A percentile compares a stretch with the other conserved stretches of the same genome.
Evolutionary conservation across 2,329 filamentous ascomycete genomes (phyloP).

Genomic region (Parastagonospora nodorum): DNA sequence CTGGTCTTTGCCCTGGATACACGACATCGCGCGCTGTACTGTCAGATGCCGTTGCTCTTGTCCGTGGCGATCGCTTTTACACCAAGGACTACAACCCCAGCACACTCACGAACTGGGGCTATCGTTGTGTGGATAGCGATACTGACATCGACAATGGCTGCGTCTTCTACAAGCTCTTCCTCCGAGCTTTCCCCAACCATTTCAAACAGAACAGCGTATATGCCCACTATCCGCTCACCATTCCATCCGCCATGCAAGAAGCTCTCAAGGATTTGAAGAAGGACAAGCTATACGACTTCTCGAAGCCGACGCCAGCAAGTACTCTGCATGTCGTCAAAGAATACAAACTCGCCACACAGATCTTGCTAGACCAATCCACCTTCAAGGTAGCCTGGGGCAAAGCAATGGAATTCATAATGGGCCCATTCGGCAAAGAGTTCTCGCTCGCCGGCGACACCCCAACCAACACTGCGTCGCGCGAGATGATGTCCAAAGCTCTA

Average conservation of each 20-base stretch:
- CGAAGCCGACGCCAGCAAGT: constrained; percentile 58
- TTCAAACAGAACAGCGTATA: constrained; percentile 80
- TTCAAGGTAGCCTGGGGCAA: constrained; percentile 71
- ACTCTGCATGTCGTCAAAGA: constrained; percentile 61
- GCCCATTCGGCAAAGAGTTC: constrained; percentile 59
- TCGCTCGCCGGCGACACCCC: constrained; percentile 54
- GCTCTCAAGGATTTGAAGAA: constrained; percentile 72
- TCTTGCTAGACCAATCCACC: constrained; percentile 64
- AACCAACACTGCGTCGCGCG: constrained; percentile 36
- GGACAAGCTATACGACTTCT: constrained; percentile 71
- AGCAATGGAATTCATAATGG: constrained; percentile 67
- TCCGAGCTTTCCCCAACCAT: constrained; percentile 78
- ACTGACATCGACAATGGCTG: constrained; percentile 77
- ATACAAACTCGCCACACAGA: constrained; percentile 65
- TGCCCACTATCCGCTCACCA: constrained; percentile 75
- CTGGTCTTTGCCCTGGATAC: constrained; percentile 75
- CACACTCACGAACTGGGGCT: constrained; percentile 84
- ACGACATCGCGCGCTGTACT: constrained; percentile 78
- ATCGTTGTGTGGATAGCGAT: constrained; percentile 74
- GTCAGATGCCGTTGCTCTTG: constrained; percentile 78
- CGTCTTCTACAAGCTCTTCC: constrained; percentile 82
- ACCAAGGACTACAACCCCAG: constrained; percentile 73
- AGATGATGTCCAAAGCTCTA: constrained; percentile 58
- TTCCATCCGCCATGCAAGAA: constrained; percentile 72
- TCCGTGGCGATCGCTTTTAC: constrained; percentile 79